Base-by-base conservation (phyloP, 495 filamentous ascomycete genomes). In the Halenospora varia region DNA sequence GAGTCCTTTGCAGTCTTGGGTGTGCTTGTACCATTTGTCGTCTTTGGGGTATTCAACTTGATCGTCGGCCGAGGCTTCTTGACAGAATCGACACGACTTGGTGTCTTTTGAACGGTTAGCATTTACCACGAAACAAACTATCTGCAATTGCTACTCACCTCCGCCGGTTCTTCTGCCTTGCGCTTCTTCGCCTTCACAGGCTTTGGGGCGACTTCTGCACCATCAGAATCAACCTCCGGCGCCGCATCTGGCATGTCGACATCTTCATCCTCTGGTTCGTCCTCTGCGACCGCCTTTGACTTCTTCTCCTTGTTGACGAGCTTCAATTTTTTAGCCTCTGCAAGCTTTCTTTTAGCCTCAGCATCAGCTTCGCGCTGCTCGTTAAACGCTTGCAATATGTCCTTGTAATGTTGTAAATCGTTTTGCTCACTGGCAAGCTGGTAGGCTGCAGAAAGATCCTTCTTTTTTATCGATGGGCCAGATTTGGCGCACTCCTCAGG, bases 181-280 rank as follows among this genome's bases (percentile, higher is more conserved):
- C 86, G 81, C 74, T 89, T 90, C 69, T 86, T 88, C 2, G 85
- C 88, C 70, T 86, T 88, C 2, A 76, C 77, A 51, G 76, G 61
- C 71, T 90, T 88, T 66, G 77, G 77, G 50, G 73, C 70, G 59
- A 78, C 74, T 10, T 72, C 71, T 9, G 70, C 73, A 3, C 69
- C 79, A 2, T 75, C 77, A 39, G 68, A 66, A 19, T 62, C 64
- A 10, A 35, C 6, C 17, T 64, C 61, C 17, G 49, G 54, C 20
- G 77, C 73, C 4, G 74, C 82, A 55, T 95, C 89, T 55, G 81
- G 86, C 83, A 92, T 92, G 0, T 92, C 89, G 1, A 86, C 75
- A 61, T 94, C 90, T 13, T 81, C 80, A 15, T 84, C 85, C 2
- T 77, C 75, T 18, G n/a, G n/a, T n/a, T 72, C 72, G 29, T 68